Conservation (phyloP, 495 filamentous ascomycete genomes). For the Talaromyces wortmannii region DNA sequence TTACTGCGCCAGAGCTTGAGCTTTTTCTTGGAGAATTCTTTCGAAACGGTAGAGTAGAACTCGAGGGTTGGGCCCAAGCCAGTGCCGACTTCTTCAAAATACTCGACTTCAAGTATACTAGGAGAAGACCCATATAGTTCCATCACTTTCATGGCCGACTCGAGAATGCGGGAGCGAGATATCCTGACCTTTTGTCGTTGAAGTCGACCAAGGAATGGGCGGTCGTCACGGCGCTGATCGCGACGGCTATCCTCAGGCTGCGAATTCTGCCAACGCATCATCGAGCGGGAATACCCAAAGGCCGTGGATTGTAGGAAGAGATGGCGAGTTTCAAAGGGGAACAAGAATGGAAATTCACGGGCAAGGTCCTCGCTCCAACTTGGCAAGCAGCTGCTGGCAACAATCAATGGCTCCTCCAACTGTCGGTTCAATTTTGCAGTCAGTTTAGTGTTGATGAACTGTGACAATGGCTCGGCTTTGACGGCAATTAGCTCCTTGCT, state of each 20-base stretch:
- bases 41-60: conserved; percentile 97
- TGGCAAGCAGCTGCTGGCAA: conserved; percentile 93
- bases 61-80: conserved; percentile 94
- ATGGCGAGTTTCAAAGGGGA: conserved; percentile 97
- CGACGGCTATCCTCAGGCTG: conserved; percentile 74
- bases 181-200: conserved; percentile 98
- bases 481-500: conserved; percentile 64
- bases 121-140: conserved; percentile 94
- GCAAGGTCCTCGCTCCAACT: conserved; percentile 98
- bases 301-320: conserved; percentile 96
- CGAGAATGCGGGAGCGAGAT: conserved; percentile 82
- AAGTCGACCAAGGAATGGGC: conserved; percentile 85
- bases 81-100: conserved; percentile 98
- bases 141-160: conserved; percentile 99
- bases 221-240: conserved; percentile 79
- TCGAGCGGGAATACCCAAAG: conserved; percentile 95
- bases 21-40: conserved; percentile 95
- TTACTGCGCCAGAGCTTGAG: conserved; percentile 94
- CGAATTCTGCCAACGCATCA: conserved; percentile 94
- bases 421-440: conserved; percentile 99
- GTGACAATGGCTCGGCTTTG: conserved; percentile 78
- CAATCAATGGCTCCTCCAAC: conserved; percentile 95
- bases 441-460: conserved; percentile 98
- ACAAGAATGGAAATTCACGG: conserved; percentile 93
- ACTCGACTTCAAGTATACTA: conserved; percentile 94